Evolutionary conservation across 352 stramenopile species (phyloP), one percentile per base, ranked within the genome.

Genomic region (Phytopythium mirpurense): DNA sequence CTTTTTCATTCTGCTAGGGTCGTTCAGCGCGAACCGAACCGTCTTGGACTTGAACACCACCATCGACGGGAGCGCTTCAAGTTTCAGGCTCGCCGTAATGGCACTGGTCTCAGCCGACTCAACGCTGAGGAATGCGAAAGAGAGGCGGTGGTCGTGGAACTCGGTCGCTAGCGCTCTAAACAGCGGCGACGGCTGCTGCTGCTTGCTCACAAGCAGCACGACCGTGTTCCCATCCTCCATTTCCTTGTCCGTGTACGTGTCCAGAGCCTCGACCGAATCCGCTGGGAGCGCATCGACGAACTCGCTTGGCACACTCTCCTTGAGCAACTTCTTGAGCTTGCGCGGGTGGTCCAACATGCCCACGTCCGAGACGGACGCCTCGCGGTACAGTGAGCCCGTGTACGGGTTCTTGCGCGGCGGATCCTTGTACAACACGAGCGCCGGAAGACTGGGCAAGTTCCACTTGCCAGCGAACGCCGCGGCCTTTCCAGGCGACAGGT

Each of bases 321-420:
- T 82, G 32, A 90, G 55, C 54, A 81, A 52, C 56, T 71, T 74
- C 57, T 86, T 86, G 6, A 92, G 45, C 54, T 84, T 80, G 18
- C 67, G 43, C 29, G 68, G 65, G 24, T 85, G 63, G 15, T 81
- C 51, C 19, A 86, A 59, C 42, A 84, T 47, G 10, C 52, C 31
- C 1, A 68, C 54, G 16, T 79, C 63, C 21, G 51, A 51, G 16
- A 72, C 36, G 38, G 64, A 57, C 14, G 78, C 58, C 35, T 83
- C 67, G 41, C 82, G 68, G 49, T 90, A 93, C 51, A 71, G 47
- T 45, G 74, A 73, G 16, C 71, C 67, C 18, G 79, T 88, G 60
- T 93, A 93, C 9, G 82, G 82, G 50, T 93, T 93, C 64, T 72
- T 59, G 29, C 87, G 76, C 0, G 82, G 82, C 23, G 54, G 56